Evolutionary conservation across 345 rosid species (phyloP).

Genomic region (Cardamine resedifolia): DNA sequence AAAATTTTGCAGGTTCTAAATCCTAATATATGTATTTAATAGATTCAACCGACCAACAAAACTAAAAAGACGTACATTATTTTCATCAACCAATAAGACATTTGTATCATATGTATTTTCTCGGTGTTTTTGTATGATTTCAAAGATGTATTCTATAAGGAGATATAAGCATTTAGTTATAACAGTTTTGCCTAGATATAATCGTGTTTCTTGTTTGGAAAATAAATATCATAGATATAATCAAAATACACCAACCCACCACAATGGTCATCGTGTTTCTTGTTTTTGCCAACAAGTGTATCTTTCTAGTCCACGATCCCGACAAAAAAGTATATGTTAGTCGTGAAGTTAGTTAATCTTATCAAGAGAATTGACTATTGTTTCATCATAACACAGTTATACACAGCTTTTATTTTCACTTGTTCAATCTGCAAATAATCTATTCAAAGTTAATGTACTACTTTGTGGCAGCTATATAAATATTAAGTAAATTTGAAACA

Average conservation of each 20-base stretch:
- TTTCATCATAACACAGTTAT: not conserved
- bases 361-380: not conserved
- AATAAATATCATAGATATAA: not conserved
- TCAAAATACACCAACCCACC: conserved; percentile 18
- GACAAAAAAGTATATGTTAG: not conserved
- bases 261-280: not conserved
- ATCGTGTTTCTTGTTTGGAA: too few relatives aligned
- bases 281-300: not conserved
- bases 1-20: not conserved
- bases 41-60: not conserved
- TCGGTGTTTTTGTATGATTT: not conserved
- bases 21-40: not conserved
- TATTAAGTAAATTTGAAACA: not conserved
- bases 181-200: not conserved
- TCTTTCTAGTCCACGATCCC: not conserved
- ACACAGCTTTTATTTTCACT: not conserved
- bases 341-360: not conserved
- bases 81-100: not conserved
- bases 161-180: not conserved
- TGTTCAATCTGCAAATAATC: not conserved
- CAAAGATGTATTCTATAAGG: not conserved
- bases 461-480: not conserved
- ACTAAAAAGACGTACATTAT: not conserved
- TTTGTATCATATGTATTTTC: not conserved
- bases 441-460: not conserved